Evolutionary conservation across 2,329 filamentous ascomycete species (phyloP).

Genomic region (Aspergillus novoparasiticus): DNA sequence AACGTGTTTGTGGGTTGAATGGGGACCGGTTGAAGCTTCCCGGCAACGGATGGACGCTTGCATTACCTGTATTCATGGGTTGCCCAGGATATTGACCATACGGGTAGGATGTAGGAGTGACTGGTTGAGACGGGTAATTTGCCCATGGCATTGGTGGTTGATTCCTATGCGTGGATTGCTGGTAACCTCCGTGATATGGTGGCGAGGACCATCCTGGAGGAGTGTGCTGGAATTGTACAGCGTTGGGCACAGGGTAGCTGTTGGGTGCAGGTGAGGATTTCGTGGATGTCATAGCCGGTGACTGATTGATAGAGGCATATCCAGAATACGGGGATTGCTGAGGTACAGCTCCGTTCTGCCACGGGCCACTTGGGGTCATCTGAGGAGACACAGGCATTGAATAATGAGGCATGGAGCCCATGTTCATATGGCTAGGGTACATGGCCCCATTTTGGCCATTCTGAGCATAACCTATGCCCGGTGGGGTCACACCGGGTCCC

Average conservation of each 20-base stretch:
- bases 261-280: slow-evolving; percentile 42
- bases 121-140: slow-evolving; percentile 38
- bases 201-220: slow-evolving; percentile 36
- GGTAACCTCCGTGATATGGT: slow-evolving; percentile 35
- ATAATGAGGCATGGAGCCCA: slow-evolving; percentile 38
- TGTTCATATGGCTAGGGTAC: slow-evolving; percentile 36
- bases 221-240: slow-evolving; percentile 34
- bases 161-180: slow-evolving; percentile 41
- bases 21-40: slow-evolving; percentile 81
- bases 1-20: slow-evolving; percentile 93
- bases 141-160: slow-evolving; percentile 44
- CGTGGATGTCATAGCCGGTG: slow-evolving; percentile 39
- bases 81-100: slow-evolving; percentile 78
- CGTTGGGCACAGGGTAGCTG: slow-evolving; percentile 38
- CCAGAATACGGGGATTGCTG: slow-evolving; percentile 41
- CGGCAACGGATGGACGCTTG: slow-evolving; percentile 79
- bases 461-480: slow-evolving; percentile 35
- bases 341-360: slow-evolving; percentile 38
- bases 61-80: slow-evolving; percentile 57
- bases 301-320: slow-evolving; percentile 42
- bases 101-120: slow-evolving; percentile 62
- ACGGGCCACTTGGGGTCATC: slow-evolving; percentile 35
- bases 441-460: slow-evolving; percentile 32
- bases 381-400: slow-evolving; percentile 39
- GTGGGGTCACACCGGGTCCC: slow-evolving; percentile 38